Conservation (phyloP, 306 rosid genomes). For the Clitoria ternatea region DNA sequence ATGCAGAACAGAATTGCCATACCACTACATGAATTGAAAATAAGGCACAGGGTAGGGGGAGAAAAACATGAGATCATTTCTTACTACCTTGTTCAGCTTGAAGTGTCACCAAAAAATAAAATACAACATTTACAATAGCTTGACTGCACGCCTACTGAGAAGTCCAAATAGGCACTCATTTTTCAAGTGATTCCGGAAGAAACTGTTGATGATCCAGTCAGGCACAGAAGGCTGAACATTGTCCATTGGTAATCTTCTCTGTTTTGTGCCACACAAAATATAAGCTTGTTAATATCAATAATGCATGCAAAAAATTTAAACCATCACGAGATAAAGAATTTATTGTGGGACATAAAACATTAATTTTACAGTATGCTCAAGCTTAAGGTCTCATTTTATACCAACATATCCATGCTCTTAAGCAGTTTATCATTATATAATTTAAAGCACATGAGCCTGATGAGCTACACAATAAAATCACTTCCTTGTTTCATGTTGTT, state of each 20-base stretch:
- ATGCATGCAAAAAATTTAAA: conserved; percentile 7
- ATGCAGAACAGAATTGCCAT: conserved; percentile 17
- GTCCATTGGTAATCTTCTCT: conserved; percentile 18
- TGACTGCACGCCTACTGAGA: conserved; percentile 19
- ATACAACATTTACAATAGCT: conserved; percentile 32
- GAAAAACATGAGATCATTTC: conserved; percentile 1
- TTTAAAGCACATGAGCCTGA: neutral
- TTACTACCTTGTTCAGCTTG: conserved; percentile 29
- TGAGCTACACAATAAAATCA: neutral
- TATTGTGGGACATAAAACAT: neutral
- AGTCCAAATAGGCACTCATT: neutral
- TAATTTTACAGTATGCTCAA: neutral
- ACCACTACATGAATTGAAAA: conserved; percentile 5
- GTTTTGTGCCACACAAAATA: conserved; percentile 27
- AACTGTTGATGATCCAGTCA: conserved; percentile 24
- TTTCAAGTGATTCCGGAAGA: conserved; percentile 22
- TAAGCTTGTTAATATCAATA: conserved; percentile 13
- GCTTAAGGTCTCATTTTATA: neutral
- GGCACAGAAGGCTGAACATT: conserved; percentile 18
- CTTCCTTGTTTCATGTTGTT: neutral
- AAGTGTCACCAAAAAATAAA: conserved; percentile 23
- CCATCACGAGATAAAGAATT: neutral
- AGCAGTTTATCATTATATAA: neutral
- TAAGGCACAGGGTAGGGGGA: neutral
- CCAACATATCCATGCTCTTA: neutral